phyloP scores from a whole-genome alignment of 495 filamentous ascomycete genomes.

The Xeromyces bisporus region DNA sequence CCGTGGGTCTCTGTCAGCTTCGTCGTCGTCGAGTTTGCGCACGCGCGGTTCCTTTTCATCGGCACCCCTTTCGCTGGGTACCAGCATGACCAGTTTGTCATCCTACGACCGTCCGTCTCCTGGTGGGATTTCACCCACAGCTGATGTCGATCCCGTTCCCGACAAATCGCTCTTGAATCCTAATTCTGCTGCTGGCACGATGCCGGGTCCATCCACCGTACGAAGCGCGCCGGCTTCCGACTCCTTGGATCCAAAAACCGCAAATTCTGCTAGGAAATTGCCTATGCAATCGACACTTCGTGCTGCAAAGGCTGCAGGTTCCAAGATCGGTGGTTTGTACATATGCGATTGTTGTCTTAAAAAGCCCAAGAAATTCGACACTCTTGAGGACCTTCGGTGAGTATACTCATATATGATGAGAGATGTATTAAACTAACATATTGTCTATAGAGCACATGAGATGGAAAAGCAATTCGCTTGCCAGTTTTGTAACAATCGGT shows the following conservation, averaged over 20 bases:
- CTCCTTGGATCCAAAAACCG: slow-evolving; percentile 16
- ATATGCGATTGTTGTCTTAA: slow-evolving; percentile 98
- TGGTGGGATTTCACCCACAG: slow-evolving; percentile 49
- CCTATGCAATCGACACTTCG: slow-evolving; percentile 19
- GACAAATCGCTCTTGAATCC: slow-evolving; percentile 36
- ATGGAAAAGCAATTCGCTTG: slow-evolving; percentile 95
- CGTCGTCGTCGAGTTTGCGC: slow-evolving; percentile 50
- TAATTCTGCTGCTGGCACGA: slow-evolving; percentile 36
- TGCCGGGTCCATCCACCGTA: slow-evolving; percentile 13
- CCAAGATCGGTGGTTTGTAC: slow-evolving; percentile 34
- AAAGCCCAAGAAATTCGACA: slow-evolving; percentile 96
- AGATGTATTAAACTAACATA: too few species aligned
- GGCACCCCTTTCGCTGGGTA: slow-evolving; percentile 45
- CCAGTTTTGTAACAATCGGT: slow-evolving; percentile 79
- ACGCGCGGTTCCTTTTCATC: slow-evolving; percentile 60
- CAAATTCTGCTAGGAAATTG: slow-evolving; percentile 23
- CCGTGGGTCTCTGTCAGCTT: slow-evolving; percentile 55
- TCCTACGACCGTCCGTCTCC: slow-evolving; percentile 61
- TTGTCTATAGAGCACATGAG: slow-evolving; percentile 46
- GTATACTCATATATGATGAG: too few species aligned
- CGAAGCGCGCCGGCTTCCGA: slow-evolving; percentile 6
- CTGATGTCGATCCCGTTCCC: slow-evolving; percentile 31
- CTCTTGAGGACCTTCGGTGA: slow-evolving; percentile 68
- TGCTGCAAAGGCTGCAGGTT: slow-evolving; percentile 12
- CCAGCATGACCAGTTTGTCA: slow-evolving; percentile 54